Conservation (phyloP, 139 green algal species). For the Deuterostichococcus epilithicus region DNA sequence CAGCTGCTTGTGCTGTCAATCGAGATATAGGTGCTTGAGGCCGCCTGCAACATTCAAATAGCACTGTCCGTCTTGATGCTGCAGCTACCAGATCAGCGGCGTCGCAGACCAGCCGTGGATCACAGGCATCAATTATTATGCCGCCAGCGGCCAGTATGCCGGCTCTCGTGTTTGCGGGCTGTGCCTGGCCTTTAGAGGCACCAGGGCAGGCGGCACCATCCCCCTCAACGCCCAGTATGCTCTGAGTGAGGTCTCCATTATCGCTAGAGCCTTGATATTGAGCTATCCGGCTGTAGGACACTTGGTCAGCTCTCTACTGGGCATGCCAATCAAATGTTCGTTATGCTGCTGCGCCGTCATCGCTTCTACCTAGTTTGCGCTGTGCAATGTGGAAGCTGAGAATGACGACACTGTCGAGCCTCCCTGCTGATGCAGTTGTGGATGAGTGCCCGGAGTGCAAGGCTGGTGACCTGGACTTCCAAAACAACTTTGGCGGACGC, state of each 20-base stretch:
- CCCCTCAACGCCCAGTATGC: background rate
- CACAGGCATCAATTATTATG: background rate
- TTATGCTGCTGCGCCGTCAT: no score
- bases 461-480: background rate
- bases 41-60: no score
- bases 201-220: background rate
- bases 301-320: no score
- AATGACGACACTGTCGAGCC: no score
- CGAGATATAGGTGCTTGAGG: no score
- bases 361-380: no score
- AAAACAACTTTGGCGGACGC: background rate
- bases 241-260: background rate
- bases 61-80: no score
- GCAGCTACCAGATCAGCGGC: background rate
- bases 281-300: no score
- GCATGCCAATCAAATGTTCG: no score
- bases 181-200: background rate
- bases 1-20: no score
- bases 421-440: background rate
- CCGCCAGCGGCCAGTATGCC: background rate
- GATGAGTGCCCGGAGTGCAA: background rate
- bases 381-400: no score
- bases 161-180: background rate
- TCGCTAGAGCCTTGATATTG: no score
- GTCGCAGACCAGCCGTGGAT: background rate